Conservation (phyloP, 148 eudicot genomes). For the Camellia lanceoleosa region DNA sequence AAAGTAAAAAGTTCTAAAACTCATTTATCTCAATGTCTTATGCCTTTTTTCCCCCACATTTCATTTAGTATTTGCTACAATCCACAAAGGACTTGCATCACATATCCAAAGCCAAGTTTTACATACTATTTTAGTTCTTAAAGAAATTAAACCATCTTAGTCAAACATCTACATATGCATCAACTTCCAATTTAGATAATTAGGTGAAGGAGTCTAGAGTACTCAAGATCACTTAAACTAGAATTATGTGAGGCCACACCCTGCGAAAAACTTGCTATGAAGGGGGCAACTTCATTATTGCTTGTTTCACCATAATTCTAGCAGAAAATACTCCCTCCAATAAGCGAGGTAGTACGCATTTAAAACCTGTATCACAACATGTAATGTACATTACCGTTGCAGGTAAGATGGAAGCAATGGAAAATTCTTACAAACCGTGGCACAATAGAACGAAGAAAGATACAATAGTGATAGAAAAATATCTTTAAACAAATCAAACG, state of each 20-base stretch:
- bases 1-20: neutral
- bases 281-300: slow-evolving; percentile 71
- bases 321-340: slow-evolving; percentile 83
- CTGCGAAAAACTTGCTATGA: slow-evolving; percentile 62
- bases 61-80: no score
- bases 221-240: neutral
- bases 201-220: neutral
- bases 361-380: slow-evolving; percentile 45
- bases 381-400: slow-evolving; percentile 63
- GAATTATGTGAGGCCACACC: slow-evolving; percentile 24
- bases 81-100: neutral
- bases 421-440: neutral
- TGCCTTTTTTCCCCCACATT: neutral
- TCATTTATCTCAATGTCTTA: neutral
- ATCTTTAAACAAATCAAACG: neutral
- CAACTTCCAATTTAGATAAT: neutral
- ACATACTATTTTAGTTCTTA: neutral
- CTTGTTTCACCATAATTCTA: slow-evolving; percentile 83
- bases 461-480: neutral
- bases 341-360: slow-evolving; percentile 73
- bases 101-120: neutral
- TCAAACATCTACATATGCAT: neutral
- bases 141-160: neutral
- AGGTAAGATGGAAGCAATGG: neutral
- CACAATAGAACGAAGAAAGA: neutral